Percentiles rank a stretch among this genome's conserved stretches.
Conservation (phyloP, 2,329 filamentous ascomycete species). For the Ophiosphaerella narmari region DNA sequence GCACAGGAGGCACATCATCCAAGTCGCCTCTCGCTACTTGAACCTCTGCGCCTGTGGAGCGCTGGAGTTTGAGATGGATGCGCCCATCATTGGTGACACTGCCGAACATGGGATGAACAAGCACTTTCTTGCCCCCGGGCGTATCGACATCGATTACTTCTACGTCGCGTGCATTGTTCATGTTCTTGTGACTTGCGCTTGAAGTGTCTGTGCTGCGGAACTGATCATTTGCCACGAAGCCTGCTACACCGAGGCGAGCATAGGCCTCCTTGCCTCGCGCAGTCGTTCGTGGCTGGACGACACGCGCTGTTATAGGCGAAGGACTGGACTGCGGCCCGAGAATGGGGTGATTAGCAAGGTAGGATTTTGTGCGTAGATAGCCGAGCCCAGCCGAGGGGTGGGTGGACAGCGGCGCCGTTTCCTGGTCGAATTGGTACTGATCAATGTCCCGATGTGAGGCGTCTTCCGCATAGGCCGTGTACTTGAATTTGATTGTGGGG, state of each 20-base stretch:
- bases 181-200: conserved; percentile 25
- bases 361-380: conserved; percentile 61
- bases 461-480: conserved; percentile 16
- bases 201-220: conserved; percentile 35
- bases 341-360: conserved; percentile 63
- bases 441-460: conserved; percentile 37
- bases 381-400: conserved; percentile 69
- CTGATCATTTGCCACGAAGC: conserved; percentile 49
- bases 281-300: conserved; percentile 51
- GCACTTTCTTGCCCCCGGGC: conserved; percentile 58
- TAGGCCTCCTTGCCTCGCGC: conserved; percentile 19
- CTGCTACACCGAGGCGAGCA: conserved; percentile 51
- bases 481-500: conserved; percentile 47
- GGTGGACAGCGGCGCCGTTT: conserved; percentile 57
- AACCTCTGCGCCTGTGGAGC: conserved; percentile 26
- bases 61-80: conserved; percentile 33
- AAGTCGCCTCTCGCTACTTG: conserved; percentile 29
- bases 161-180: conserved; percentile 19
- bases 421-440: conserved; percentile 32
- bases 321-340: conserved; percentile 62
- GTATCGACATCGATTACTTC: conserved; percentile 49
- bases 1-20: conserved; percentile 29
- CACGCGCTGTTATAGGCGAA: conserved; percentile 61
- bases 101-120: conserved; percentile 54
- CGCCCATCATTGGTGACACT: conserved; percentile 36